Base-by-base conservation (phyloP, 768 basidiomycete genomes). In the Peribolospora baueri region DNA sequence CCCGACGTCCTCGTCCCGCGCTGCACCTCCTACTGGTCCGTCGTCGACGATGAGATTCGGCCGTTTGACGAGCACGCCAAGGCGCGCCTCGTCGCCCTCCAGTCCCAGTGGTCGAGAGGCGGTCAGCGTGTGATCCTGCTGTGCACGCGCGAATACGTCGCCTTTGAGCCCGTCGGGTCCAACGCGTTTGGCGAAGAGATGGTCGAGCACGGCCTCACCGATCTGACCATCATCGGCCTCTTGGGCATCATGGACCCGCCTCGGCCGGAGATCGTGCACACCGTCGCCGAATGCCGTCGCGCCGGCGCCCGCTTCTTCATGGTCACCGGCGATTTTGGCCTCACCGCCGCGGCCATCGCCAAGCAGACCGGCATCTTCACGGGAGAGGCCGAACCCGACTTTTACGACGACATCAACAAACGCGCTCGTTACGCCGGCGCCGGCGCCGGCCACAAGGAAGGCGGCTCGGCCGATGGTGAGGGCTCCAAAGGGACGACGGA, bases 281-380 rank as follows among this genome's bases (percentile, higher is more conserved):
- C 75, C 2, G 72, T 76, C 36, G 55, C 57, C 52, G 50, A 10
- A 8, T 58, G 55, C 43, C 38, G 54, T 3, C 61, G 71, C 10
- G 79, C 78, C 6, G 76, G 76, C 4, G 75, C 79, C 50, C 71
- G 78, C 9, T 75, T 79, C 62, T 74, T 75, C 61, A 76, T 81
- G 69, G 76, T 80, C 54, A 82, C 68, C 68, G 79, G 70, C 37
- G 70, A 71, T 55, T 69, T 69, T 63, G 71, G 75, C 38, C 67
- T 73, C 10, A 81, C 79, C 0, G 78, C 77, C 0, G 68, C 73
- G 3, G 76, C 80, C 0, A 80, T 81, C 57, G 78, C 78, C 8
- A 67, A 70, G 7, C 75, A 78, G 59, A 76, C 75, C n/a, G 73
- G 77, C 37, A 76, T 77, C 57, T 69, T 77, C 50, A 70, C 73